A percentile compares a stretch with the other conserved stretches of the same genome.
phyloP scores from a whole-genome alignment of 805 yeast genomes.

The Metschnikowia cubensis region DNA sequence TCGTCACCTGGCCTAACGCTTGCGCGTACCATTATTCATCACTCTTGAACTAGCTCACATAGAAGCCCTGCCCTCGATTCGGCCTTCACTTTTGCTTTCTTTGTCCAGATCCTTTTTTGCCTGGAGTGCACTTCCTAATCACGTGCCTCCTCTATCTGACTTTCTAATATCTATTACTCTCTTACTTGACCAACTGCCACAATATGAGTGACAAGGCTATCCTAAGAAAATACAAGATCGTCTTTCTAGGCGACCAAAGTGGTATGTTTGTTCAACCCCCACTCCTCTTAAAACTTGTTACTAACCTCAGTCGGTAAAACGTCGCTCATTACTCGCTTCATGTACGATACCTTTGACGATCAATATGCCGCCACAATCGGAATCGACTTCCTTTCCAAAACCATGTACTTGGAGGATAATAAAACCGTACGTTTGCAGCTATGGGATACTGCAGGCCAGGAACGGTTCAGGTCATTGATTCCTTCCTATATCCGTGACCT shows the following conservation, averaged over 20 bases:
- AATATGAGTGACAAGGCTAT: constrained; percentile 33
- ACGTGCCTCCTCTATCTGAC: background rate
- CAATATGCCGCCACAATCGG: constrained; percentile 97
- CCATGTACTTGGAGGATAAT: constrained; percentile 79
- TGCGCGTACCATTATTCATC: background rate
- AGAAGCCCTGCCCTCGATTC: background rate
- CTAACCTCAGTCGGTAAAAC: constrained; percentile 78
- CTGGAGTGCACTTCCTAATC: background rate
- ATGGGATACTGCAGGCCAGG: constrained; percentile 99
- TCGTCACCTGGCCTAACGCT: background rate
- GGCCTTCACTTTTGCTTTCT: background rate
- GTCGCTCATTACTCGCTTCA: constrained; percentile 91
- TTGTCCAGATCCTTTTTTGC: background rate
- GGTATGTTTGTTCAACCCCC: constrained; percentile 36
- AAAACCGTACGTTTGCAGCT: constrained; percentile 88
- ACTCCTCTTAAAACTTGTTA: background rate
- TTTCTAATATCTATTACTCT: background rate
- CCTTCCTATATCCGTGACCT: constrained; percentile 96
- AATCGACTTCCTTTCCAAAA: constrained; percentile 85
- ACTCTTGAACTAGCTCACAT: background rate
- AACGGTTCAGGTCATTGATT: constrained; percentile 87
- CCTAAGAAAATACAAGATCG: constrained; percentile 76
- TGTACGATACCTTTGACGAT: constrained; percentile 96
- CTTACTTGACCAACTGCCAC: background rate
- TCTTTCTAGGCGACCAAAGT: constrained; percentile 94